A percentile compares a stretch with the other conserved stretches of the same genome.
Conservation (phyloP, 306 rosid genomes). For the Ormosia emarginata region DNA sequence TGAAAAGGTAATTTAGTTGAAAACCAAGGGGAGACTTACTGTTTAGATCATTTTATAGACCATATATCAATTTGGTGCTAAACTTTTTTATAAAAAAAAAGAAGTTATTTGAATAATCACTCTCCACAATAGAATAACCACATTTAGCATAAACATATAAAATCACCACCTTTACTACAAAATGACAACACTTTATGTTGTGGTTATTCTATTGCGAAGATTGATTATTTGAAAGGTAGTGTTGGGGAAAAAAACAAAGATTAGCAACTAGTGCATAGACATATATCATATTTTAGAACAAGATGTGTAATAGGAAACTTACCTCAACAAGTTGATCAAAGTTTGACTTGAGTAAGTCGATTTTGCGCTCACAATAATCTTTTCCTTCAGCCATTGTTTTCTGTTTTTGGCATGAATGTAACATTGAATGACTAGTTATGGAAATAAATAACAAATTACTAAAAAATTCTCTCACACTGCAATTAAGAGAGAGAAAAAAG, state of each 20-base stretch:
- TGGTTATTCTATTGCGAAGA: background rate
- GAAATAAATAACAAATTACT: background rate
- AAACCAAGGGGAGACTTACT: background rate
- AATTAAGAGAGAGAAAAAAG: background rate
- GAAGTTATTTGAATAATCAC: background rate
- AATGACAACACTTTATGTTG: background rate
- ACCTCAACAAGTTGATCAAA: slow-evolving; percentile 96
- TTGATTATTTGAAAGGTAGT: background rate
- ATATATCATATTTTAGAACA: background rate
- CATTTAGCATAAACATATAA: background rate
- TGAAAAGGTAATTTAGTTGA: background rate
- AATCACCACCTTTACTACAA: background rate
- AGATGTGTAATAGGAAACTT: background rate
- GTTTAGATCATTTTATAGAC: background rate
- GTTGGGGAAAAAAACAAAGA: background rate
- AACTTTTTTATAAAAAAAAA: background rate
- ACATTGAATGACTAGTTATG: background rate
- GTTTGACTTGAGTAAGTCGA: slow-evolving; percentile 80
- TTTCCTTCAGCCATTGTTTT: slow-evolving; percentile 85
- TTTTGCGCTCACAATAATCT: slow-evolving; percentile 88
- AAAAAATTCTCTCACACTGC: background rate
- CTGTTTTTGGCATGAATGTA: slow-evolving; percentile 26
- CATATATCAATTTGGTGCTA: background rate
- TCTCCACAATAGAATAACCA: background rate
- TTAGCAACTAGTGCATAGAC: background rate